Evolutionary conservation across 1,284 basidiomycete genomes (phyloP).

Genomic region (Golubevia pallescens): DNA sequence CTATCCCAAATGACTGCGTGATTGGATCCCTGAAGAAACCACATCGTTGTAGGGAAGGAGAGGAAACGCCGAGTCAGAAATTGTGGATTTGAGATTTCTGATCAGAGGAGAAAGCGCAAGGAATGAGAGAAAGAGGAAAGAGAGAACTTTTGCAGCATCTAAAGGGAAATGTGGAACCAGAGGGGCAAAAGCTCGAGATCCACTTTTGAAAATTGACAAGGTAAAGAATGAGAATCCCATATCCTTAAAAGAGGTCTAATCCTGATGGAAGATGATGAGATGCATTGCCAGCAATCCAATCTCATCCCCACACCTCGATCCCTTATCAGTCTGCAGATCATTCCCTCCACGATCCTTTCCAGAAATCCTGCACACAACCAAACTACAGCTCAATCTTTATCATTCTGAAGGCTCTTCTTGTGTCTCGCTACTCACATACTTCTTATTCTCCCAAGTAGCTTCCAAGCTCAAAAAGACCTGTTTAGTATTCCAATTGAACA

Average conservation of each 20-base stretch:
- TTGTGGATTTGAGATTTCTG: neutral
- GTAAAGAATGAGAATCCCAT: no score
- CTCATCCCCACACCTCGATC: no score
- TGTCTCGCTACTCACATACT: slow-evolving; percentile 45
- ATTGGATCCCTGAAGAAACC: slow-evolving; percentile 32
- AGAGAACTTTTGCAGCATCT: neutral
- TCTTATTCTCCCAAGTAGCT: slow-evolving; percentile 27
- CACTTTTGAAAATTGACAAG: no score
- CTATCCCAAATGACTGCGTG: slow-evolving; percentile 58
- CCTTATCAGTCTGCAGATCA: no score
- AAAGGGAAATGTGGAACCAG: neutral
- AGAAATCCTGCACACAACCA: no score
- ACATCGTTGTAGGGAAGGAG: neutral
- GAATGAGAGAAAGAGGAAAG: neutral
- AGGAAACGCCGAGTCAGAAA: neutral
- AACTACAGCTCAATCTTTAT: no score
- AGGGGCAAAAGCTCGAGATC: neutral
- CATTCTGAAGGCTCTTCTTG: no score
- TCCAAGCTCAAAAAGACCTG: slow-evolving; percentile 55
- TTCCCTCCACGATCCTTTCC: no score
- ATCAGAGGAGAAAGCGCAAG: neutral
- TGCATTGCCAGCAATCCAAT: no score
- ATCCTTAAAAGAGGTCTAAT: no score
- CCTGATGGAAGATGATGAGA: no score
- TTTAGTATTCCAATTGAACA: slow-evolving; percentile 63